Conservation (phyloP, 768 basidiomycete genomes). For the Suillus clintonianus region DNA sequence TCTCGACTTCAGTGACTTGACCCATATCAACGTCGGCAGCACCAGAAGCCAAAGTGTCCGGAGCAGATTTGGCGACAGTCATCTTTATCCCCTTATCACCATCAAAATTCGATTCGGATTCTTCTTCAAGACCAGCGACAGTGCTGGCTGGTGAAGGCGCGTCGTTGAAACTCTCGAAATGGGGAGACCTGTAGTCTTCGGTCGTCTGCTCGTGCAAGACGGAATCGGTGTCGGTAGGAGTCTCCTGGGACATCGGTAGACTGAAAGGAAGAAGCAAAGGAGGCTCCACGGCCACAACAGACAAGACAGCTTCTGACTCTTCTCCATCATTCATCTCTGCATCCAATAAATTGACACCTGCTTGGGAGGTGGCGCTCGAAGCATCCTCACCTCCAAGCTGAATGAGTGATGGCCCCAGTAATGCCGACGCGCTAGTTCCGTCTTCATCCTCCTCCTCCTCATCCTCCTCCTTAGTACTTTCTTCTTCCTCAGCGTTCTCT, state of each 20-base stretch:
- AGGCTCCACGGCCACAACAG: not conserved
- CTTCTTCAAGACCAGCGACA: not conserved
- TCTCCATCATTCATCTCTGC: not conserved
- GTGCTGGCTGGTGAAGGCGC: not conserved
- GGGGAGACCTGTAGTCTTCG: slow-evolving; percentile 2
- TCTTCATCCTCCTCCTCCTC: slow-evolving; percentile 40
- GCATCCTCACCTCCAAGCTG: slow-evolving; percentile 13
- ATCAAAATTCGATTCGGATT: not conserved
- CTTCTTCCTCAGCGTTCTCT: slow-evolving; percentile 6
- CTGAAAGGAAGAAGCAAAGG: not conserved
- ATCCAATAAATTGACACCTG: not conserved
- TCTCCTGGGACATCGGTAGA: not conserved
- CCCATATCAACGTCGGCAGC: not conserved
- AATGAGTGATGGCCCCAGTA: slow-evolving; percentile 18
- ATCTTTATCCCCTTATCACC: not conserved
- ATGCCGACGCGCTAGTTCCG: slow-evolving; percentile 27
- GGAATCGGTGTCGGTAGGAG: slow-evolving; percentile 2
- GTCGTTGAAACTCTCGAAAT: slow-evolving; percentile 2
- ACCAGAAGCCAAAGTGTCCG: not conserved
- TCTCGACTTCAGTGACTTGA: not conserved
- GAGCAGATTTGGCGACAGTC: not conserved
- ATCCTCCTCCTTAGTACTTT: slow-evolving; percentile 9
- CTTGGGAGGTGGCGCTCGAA: not conserved
- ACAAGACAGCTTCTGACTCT: not conserved
- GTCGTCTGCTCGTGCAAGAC: slow-evolving; percentile 1